Conservation (phyloP, 805 yeast genomes). For the Wickerhamomyces hampshirensis region DNA sequence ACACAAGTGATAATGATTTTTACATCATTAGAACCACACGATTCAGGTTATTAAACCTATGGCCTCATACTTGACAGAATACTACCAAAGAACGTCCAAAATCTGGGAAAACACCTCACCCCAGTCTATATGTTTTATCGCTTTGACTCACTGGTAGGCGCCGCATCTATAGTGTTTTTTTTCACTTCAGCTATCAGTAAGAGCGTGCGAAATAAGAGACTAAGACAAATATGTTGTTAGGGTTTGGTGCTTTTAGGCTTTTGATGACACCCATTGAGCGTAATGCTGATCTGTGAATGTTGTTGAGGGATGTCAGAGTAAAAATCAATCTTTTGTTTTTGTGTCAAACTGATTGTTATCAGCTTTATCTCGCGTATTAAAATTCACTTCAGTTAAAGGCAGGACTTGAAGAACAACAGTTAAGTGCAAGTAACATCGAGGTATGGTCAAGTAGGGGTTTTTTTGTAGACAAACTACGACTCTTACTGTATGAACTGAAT, state of each 20-base stretch:
- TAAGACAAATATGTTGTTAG: too few relatives aligned
- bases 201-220: neutral
- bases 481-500: too few relatives aligned
- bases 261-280: neutral
- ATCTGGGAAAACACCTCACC: too few relatives aligned
- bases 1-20: too few relatives aligned
- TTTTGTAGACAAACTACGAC: too few relatives aligned
- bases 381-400: neutral
- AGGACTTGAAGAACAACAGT: constrained; percentile 3
- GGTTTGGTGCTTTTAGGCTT: too few relatives aligned
- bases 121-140: neutral
- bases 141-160: neutral
- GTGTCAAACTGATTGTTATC: neutral
- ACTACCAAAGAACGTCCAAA: too few relatives aligned
- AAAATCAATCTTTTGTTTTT: neutral
- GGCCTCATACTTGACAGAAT: too few relatives aligned
- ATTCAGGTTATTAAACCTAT: too few relatives aligned
- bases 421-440: constrained; percentile 15
- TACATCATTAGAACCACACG: too few relatives aligned
- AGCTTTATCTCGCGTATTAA: neutral
- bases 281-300: neutral
- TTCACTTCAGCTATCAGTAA: neutral
- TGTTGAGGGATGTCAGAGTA: neutral
- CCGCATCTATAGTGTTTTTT: neutral
- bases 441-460: too few relatives aligned